phyloP scores from a whole-genome alignment of 495 filamentous ascomycete species.

The Penicillium subrubescens region DNA sequence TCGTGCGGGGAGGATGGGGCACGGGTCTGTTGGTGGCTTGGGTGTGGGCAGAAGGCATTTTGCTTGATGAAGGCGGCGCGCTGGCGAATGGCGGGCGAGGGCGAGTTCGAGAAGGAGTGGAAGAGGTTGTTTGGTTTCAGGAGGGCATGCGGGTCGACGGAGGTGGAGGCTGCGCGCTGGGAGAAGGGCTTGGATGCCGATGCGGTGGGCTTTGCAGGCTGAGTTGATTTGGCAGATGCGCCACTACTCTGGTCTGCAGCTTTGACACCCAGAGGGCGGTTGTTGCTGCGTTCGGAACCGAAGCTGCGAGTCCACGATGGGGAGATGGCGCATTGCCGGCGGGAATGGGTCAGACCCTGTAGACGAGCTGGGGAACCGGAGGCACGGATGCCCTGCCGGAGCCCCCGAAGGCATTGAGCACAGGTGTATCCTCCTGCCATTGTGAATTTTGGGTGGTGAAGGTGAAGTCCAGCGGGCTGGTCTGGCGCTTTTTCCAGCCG shows the following conservation, averaged over 20 bases:
- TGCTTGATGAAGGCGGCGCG: constrained; percentile 88
- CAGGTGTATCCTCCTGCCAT: constrained; percentile 49
- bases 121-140: constrained; percentile 84
- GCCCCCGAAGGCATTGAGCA: constrained; percentile 44
- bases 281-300: constrained; percentile 33
- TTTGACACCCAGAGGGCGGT: constrained; percentile 18
- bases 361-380: constrained; percentile 23
- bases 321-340: constrained; percentile 28
- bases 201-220: constrained; percentile 7
- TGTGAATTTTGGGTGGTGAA: constrained; percentile 22
- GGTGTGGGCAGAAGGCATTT: constrained; percentile 90
- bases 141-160: constrained; percentile 48
- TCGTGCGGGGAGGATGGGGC: constrained; percentile 60
- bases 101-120: constrained; percentile 86
- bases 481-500: constrained; percentile 18
- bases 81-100: constrained; percentile 77
- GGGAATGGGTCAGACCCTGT: constrained; percentile 26
- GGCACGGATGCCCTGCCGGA: constrained; percentile 32
- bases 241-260: constrained; percentile 21
- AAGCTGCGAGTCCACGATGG: constrained; percentile 35
- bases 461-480: constrained; percentile 13
- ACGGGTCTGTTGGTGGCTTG: constrained; percentile 72
- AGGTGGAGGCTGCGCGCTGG: constrained; percentile 33
- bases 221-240: constrained; percentile 1
- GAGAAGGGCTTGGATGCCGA: constrained; percentile 17